These are phyloP conservation scores for Aspergillus niger DNA, from an alignment of 2,329 filamentous ascomycete genomes.

Conservation along the genomic window DNA sequence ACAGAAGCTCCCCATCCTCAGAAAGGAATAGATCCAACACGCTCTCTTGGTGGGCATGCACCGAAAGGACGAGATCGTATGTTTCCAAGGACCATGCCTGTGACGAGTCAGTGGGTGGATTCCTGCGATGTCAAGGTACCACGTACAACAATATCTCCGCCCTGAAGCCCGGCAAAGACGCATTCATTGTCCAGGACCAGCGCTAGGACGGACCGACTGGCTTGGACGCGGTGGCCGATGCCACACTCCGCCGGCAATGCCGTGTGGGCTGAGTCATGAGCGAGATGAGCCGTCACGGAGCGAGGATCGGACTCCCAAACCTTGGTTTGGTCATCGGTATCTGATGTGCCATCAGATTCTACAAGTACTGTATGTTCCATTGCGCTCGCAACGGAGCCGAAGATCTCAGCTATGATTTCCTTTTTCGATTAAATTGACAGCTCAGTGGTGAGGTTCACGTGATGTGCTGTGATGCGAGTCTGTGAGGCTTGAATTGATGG, in stretches of 20 bases:
- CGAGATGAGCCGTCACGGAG: conserved; percentile 21
- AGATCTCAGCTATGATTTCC: conserved; percentile 24
- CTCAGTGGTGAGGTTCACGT: conserved; percentile 11
- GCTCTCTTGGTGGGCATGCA: conserved; percentile 89
- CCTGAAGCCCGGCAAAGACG: conserved; percentile 90
- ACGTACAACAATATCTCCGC: conserved; percentile 79
- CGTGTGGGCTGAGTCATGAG: conserved; percentile 20
- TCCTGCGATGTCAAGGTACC: neutral
- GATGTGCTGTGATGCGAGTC: conserved; percentile 13
- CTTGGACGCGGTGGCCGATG: conserved; percentile 46
- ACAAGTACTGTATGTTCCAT: conserved; percentile 35
- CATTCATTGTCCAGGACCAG: conserved; percentile 77
- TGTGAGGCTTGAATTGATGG: conserved; percentile 1
- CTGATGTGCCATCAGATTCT: conserved; percentile 39
- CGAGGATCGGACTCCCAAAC: conserved; percentile 35
- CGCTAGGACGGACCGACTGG: conserved; percentile 60
- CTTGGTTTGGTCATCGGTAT: conserved; percentile 39
- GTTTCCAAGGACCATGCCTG: conserved; percentile 83
- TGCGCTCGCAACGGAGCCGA: conserved; percentile 19
- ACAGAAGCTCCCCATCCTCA: conserved; percentile 71
- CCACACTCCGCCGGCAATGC: conserved; percentile 36
- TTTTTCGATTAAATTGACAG: conserved; percentile 11
- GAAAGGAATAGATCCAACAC: conserved; percentile 84
- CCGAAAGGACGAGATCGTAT: conserved; percentile 74
- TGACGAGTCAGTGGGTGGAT: conserved; percentile 18